phyloP scores from a whole-genome alignment of 257 asterid species.

The Gentiana straminea region DNA sequence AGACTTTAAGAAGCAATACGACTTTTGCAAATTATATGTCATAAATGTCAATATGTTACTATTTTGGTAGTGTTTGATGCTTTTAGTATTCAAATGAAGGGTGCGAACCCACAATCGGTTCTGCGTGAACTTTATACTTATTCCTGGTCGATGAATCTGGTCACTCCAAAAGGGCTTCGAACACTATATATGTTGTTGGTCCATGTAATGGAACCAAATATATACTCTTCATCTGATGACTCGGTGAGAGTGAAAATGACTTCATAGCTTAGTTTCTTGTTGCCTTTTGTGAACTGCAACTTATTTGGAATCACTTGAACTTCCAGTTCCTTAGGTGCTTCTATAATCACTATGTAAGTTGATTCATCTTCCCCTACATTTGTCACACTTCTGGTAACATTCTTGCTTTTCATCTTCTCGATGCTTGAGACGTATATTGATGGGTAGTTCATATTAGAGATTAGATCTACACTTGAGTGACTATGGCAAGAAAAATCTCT shows the following conservation, averaged over 20 bases:
- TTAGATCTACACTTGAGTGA: constrained; percentile 19
- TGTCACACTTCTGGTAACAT: constrained; percentile 41
- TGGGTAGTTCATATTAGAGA: constrained; percentile 79
- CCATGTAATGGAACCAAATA: constrained; percentile 74
- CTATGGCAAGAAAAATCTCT: constrained; percentile 47
- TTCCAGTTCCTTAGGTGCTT: constrained; percentile 20
- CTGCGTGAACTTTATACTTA: too few relatives aligned
- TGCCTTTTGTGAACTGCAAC: constrained; percentile 39
- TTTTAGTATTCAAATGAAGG: too few relatives aligned
- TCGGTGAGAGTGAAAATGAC: constrained; percentile 28
- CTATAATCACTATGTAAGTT: constrained; percentile 34
- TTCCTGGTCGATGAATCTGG: too few relatives aligned
- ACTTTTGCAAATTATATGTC: too few relatives aligned
- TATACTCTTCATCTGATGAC: constrained; percentile 13
- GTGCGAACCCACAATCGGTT: too few relatives aligned
- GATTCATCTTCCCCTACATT: constrained; percentile 54
- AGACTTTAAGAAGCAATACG: not conserved
- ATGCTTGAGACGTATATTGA: constrained; percentile 43
- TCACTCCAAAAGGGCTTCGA: constrained; percentile 41
- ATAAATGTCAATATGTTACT: too few relatives aligned
- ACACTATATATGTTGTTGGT: constrained; percentile 39
- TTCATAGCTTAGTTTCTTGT: constrained; percentile 34
- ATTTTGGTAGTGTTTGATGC: too few relatives aligned
- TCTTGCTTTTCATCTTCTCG: constrained; percentile 16
- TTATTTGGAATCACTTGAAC: constrained; percentile 45